Percentiles rank a stretch among this genome's conserved stretches.
These are phyloP conservation scores for Penicillium sp. DNA, from an alignment of 2,329 filamentous ascomycete species.

Conservation along the genomic window DNA sequence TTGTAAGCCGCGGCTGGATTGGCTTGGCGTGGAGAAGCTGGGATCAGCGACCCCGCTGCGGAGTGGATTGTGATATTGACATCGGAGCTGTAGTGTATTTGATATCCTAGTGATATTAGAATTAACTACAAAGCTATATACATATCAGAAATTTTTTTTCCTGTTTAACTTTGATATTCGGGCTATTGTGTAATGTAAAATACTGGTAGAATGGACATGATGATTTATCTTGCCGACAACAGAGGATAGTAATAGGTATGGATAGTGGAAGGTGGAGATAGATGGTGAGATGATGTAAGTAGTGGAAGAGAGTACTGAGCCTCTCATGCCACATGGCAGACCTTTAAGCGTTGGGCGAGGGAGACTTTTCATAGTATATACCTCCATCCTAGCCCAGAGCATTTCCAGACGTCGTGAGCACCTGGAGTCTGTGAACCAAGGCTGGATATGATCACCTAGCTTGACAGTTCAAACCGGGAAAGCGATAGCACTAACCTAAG, in stretches of 20 bases:
- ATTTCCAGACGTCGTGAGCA: neutral
- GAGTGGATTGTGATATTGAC: neutral
- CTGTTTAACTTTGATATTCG: neutral
- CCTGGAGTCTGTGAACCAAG: neutral
- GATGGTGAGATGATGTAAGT: no score
- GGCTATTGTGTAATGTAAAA: neutral
- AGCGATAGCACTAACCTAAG: conserved; percentile 28
- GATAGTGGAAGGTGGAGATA: neutral
- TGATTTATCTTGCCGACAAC: neutral
- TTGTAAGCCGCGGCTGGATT: neutral
- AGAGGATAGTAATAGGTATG: neutral
- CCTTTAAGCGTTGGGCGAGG: neutral
- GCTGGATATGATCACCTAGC: neutral
- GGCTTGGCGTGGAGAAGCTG: conserved; percentile 3
- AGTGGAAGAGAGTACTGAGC: neutral
- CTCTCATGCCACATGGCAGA: neutral
- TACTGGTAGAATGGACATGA: neutral
- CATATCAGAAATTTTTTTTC: no score
- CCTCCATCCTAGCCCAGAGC: neutral
- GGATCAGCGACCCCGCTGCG: conserved; percentile 7
- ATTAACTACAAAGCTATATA: neutral
- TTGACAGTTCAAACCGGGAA: neutral
- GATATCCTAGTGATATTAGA: neutral
- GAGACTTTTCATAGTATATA: neutral
- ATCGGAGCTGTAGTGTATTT: neutral